phyloP scores from a whole-genome alignment of 345 rosid species.

The Linum tenue region DNA sequence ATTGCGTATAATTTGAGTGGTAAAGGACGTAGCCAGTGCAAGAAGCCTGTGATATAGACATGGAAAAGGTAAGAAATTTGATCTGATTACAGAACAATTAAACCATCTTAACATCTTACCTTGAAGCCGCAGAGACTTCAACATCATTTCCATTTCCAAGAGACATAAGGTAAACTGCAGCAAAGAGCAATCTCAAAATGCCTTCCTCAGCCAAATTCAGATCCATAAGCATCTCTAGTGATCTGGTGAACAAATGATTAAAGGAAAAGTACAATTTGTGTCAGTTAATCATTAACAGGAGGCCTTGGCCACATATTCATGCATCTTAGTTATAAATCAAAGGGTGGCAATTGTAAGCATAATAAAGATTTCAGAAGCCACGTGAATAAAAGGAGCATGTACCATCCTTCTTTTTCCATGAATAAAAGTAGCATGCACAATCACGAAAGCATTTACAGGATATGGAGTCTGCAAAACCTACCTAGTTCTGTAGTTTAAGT shows the following conservation, averaged over 20 bases:
- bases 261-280: conserved; percentile 1
- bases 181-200: conserved; percentile 68
- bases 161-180: conserved; percentile 67
- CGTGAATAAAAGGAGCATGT: neutral
- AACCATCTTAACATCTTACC: conserved; percentile 33
- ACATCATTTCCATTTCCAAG: conserved; percentile 53
- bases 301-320: neutral
- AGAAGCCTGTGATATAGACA: conserved; percentile 61
- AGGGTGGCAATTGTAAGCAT: neutral
- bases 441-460: too few species aligned
- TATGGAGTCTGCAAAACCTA: too few species aligned
- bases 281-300: neutral
- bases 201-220: conserved; percentile 85
- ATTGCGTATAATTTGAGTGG: conserved; percentile 71
- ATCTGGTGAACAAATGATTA: conserved; percentile 42
- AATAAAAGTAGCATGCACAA: too few species aligned
- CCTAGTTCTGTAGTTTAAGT: too few species aligned
- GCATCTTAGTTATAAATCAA: neutral
- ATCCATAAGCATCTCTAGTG: conserved; percentile 70
- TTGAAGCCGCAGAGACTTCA: conserved; percentile 75
- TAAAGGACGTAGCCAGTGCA: conserved; percentile 60
- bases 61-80: conserved; percentile 8
- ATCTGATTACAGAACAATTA: neutral
- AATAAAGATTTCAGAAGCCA: neutral
- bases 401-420: too few species aligned